Base-by-base conservation (phyloP, 148 eudicot species). In the Polygonum aviculare region DNA sequence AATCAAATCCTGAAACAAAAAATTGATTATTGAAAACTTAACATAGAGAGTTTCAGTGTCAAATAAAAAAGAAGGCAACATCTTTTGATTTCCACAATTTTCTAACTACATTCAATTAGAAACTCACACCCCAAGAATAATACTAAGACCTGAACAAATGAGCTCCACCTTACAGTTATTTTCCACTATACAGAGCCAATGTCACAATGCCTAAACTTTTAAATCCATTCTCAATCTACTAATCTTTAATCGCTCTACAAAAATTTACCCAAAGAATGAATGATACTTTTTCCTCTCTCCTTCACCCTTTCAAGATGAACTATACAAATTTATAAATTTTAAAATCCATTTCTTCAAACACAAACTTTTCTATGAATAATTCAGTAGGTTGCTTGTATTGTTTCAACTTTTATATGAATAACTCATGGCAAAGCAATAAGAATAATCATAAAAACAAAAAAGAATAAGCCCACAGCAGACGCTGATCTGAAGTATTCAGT, bases 1-100 rank as follows among this genome's bases (percentile, higher is more conserved):
- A 80, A 89, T 80, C 85, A 86, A 19, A 79, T 92, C 71, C 71
- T 65, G 71, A 65, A 65, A 26, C 31, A 5, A 65, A 8, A n/a
- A 65, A 12, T 63, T 65, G 15, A 36, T 35, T 14, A 44, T 89
- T 87, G 76, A 77, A 69, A 22, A 70, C 33, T 76, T 76, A 19
- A 55, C 12, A 0, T 31, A 36, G 1, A 59, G 19, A 70, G 21
- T 14, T 10, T 15, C 11, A 33, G 76, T 40, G 76, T 36, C 26
- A 16, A 16, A 33, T 7, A 2, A 47, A 76, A 5, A 12, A 44
- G 47, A 19, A 76, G 73, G 65, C 26, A 33, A 33, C 54, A 31
- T 62, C 10, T 16, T 31, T 38, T 8, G 22, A 2, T 54, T 18
- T 7, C 69, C 62, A 31, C 39, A 62, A 10, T 65, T n/a, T 14